Base-by-base conservation (phyloP, 441 rosid species). In the Jatropha multifida region DNA sequence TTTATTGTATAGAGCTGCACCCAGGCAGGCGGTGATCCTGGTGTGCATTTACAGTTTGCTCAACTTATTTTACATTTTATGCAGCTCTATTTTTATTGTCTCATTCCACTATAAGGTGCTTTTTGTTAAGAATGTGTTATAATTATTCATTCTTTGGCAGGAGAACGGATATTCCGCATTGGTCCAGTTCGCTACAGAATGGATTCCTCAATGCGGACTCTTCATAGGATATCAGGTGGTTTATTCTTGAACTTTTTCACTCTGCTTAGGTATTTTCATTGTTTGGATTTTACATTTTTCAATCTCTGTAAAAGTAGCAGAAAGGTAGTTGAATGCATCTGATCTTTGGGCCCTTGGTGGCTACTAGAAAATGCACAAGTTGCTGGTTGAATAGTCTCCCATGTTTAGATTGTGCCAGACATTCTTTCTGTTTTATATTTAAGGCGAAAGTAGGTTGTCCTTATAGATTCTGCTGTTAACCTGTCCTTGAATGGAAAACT, bases 181-280 rank as follows among this genome's bases (percentile, higher is more conserved):
- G 97, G 98, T 80, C 86, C 89, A 49, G 83, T 88, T 67, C 92
- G 90, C 80, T 92, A 96, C 86, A 94, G 83, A 85, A 94, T 94
- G 98, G 99, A 92, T 85, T 71, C 98, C 81, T 92, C 99, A 58
- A 87, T 92, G 86, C 87, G 89, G 81, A 91, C 98, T 44, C 96
- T 96, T 79, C 97, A 88, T 79, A 92, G 98, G 83, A 85, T 92
- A 81, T 88, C 97, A 86, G 98, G 97, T 92, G 74, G 65, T 83
- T 71, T 74, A 38, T 10, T 72, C 59, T 78, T 65, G 46, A 74
- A 51, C 73, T 79, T 23, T 79, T 72, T 49, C 61, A 26, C 72
- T 56, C 69, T 44, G 8, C 11, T 37, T 77, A 49, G 55, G 23
- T 72, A 62, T 48, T 12, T 60, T 59, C 58, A 40, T 64, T 58